Evolutionary conservation across 2,329 filamentous ascomycete species (phyloP).

Genomic region (Metarhizium humberi): DNA sequence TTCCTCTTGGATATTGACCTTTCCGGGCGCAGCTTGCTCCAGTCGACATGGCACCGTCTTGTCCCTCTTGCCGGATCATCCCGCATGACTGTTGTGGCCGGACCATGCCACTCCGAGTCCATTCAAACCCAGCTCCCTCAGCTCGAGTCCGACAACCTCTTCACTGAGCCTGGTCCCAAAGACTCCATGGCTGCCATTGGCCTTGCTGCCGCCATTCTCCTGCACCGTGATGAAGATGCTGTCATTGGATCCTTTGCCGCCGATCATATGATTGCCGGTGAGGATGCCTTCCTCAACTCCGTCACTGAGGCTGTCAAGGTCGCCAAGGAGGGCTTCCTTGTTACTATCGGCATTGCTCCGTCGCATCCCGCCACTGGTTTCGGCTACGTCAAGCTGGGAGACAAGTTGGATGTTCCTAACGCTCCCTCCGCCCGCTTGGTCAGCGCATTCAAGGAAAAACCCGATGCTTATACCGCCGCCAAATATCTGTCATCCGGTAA

Average conservation of each 20-base stretch:
- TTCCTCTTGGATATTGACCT: conserved; percentile 17
- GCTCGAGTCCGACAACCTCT: conserved; percentile 12
- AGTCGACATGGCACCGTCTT: conserved; percentile 16
- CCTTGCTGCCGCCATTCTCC: conserved; percentile 15
- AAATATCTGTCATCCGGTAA: conserved; percentile 17
- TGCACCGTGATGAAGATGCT: conserved; percentile 14
- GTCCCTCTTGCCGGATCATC: conserved; percentile 15
- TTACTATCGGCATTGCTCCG: conserved; percentile 17
- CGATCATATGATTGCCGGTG: conserved; percentile 18
- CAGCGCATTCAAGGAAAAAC: conserved; percentile 18
- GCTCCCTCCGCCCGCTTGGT: conserved; percentile 15
- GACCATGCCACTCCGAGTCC: conserved; percentile 15
- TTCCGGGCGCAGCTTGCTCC: conserved; percentile 16
- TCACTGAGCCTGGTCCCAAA: conserved; percentile 18
- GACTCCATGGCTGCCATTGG: conserved; percentile 19
- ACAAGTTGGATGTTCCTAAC: conserved; percentile 10
- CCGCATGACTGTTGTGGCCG: conserved; percentile 17
- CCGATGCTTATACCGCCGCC: conserved; percentile 16
- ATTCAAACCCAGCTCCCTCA: conserved; percentile 15
- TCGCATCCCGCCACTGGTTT: conserved; percentile 18
- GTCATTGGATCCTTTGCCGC: conserved; percentile 17
- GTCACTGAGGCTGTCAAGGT: conserved; percentile 17
- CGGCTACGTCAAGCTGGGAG: conserved; percentile 17
- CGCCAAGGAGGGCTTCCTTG: conserved; percentile 16
- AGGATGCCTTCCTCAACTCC: conserved; percentile 16